phyloP scores from a whole-genome alignment of 2,329 filamentous ascomycete species.

The Macrophomina phaseolina region DNA sequence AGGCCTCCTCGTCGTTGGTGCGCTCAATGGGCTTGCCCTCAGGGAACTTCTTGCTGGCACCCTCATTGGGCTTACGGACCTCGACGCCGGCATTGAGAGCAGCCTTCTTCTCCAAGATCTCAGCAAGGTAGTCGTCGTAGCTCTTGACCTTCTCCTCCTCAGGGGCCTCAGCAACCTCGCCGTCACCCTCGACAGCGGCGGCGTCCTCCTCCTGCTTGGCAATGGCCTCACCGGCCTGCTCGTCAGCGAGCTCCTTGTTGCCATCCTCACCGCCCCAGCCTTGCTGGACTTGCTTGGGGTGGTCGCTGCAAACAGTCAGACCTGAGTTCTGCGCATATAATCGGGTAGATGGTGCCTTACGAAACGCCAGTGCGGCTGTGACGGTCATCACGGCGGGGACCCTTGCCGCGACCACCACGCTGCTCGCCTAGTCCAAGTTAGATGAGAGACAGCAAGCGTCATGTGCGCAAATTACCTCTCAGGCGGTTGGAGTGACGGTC shows the following conservation, averaged over 20 bases:
- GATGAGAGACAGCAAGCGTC: slow-evolving; percentile 10
- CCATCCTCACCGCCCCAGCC: slow-evolving; percentile 88
- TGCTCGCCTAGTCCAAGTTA: slow-evolving; percentile 38
- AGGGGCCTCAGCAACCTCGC: slow-evolving; percentile 50
- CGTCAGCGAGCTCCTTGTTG: slow-evolving; percentile 84
- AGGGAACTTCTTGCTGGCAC: slow-evolving; percentile 93
- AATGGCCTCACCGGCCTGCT: slow-evolving; percentile 88
- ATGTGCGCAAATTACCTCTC: slow-evolving; percentile 40
- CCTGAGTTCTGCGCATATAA: background rate
- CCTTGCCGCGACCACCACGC: slow-evolving; percentile 54
- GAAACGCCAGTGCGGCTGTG: slow-evolving; percentile 65
- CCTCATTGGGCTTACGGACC: slow-evolving; percentile 91
- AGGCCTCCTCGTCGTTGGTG: slow-evolving; percentile 69
- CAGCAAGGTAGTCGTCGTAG: slow-evolving; percentile 85
- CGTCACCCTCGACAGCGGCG: slow-evolving; percentile 53
- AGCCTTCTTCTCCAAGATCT: slow-evolving; percentile 77
- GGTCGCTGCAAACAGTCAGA: slow-evolving; percentile 60
- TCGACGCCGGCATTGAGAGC: slow-evolving; percentile 70
- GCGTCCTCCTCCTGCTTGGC: slow-evolving; percentile 82
- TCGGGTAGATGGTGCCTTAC: slow-evolving; percentile 50
- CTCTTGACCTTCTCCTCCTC: slow-evolving; percentile 88
- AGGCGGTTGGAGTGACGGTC: slow-evolving; percentile 51
- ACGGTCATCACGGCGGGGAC: slow-evolving; percentile 62
- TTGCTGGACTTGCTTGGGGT: slow-evolving; percentile 85
- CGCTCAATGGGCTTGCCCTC: slow-evolving; percentile 71